These are phyloP conservation scores for Asterophora parasitica DNA, from an alignment of 768 basidiomycete species.

Conservation along the genomic window DNA sequence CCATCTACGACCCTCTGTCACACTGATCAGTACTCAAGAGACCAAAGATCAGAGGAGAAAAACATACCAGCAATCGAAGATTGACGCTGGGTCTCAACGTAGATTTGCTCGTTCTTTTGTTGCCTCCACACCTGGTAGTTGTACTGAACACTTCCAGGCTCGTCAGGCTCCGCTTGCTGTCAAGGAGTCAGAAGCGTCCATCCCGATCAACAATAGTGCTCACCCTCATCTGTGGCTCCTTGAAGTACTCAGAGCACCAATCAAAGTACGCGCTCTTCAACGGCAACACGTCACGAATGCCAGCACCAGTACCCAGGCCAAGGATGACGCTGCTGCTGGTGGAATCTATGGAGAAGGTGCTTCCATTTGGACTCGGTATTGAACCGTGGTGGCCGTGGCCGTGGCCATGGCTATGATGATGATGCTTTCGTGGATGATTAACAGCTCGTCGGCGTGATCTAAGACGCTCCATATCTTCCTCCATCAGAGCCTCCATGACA, in stretches of 20 bases:
- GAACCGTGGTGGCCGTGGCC: constrained; percentile 28
- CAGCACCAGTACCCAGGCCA: constrained; percentile 74
- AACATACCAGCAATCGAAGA: constrained; percentile 68
- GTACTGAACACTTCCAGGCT: constrained; percentile 90
- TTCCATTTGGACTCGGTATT: constrained; percentile 65
- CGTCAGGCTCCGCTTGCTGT: constrained; percentile 91
- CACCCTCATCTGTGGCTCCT: constrained; percentile 98
- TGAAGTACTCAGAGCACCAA: constrained; percentile 97
- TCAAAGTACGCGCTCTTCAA: constrained; percentile 91
- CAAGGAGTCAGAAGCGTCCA: constrained; percentile 11
- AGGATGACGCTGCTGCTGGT: constrained; percentile 62
- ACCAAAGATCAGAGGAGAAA: constrained; percentile 8
- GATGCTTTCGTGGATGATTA: constrained; percentile 36
- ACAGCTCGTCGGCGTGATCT: constrained; percentile 56
- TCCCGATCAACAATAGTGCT: constrained; percentile 18
- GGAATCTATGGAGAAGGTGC: constrained; percentile 75
- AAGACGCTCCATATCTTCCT: constrained; percentile 92
- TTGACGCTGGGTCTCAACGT: constrained; percentile 63
- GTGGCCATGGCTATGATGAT: constrained; percentile 20
- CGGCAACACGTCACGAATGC: constrained; percentile 81
- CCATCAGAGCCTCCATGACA: constrained; percentile 85
- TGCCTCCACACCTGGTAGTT: constrained; percentile 96
- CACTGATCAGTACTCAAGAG: background rate
- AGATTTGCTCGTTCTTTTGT: constrained; percentile 79
- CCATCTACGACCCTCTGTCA: constrained; percentile 60